Evolutionary conservation across 164 flowering plant species (phyloP), one percentile per base, ranked within the genome.

Genomic region (Buxus sempervirens): DNA sequence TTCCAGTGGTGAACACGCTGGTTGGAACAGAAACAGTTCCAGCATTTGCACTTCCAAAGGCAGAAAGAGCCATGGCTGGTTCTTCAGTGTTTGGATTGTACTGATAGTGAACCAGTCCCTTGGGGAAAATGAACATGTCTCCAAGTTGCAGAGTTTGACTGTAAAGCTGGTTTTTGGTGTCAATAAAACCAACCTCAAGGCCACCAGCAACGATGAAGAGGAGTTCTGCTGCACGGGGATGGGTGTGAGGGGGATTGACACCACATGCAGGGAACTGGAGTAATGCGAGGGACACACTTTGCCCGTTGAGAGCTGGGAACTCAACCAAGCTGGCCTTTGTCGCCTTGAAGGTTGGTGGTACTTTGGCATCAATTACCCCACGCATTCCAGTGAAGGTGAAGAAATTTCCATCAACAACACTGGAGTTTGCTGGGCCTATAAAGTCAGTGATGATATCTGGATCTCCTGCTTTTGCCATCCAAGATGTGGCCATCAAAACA

Each of bases 161-260:
- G 60, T 67, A 77, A 6, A 71, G 77, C 61, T 65, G 65, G 70
- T 74, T 74, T 56, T 67, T 71, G 8, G 77, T 71, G 53, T 77
- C 80, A 8, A 74, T 36, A 25, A 77, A 54, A 0, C 77, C 78
- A 3, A 78, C 76, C 21, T 75, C 74, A n/a, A 78, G 58, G 41
- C 42, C 36, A 3, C 81, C 78, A 4, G 69, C 58, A 7, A 78
- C 10, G 14, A 72, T 38, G 20, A 78, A 48, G 22, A 78, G 63
- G 54, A 78, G 81, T 76, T 79, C 82, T 1, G 84, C 66, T 0
- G 84, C 60, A 4, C 80, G 72, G 0, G 84, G 79, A 53, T 81
- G 84, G 20, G 77, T 70, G 65, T 81, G 82, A 19, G 73, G 77
- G 0, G 82, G 79, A 58, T 78, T 75, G 27, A 75, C 56, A 4